These are phyloP conservation scores for Paecilomyces formosus DNA, from an alignment of 2,329 filamentous ascomycete species.

Conservation along the genomic window DNA sequence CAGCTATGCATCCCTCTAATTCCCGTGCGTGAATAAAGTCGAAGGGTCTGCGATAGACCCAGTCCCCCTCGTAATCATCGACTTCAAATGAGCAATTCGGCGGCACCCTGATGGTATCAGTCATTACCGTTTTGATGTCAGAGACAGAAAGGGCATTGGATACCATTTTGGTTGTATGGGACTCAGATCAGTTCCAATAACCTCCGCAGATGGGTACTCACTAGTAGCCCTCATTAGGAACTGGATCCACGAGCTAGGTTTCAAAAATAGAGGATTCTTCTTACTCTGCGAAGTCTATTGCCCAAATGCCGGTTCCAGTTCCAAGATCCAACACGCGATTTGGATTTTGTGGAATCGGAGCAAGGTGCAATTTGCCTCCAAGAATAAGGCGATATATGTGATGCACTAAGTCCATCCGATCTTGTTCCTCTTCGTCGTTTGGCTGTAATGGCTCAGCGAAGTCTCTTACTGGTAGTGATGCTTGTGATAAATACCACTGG, in stretches of 20 bases:
- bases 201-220: background rate
- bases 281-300: constrained; percentile 9
- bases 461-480: background rate
- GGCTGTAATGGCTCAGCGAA: constrained; percentile 6
- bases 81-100: background rate
- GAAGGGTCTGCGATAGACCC: background rate
- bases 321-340: constrained; percentile 9
- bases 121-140: background rate
- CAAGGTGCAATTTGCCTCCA: constrained; percentile 6
- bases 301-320: constrained; percentile 9
- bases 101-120: background rate
- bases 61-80: background rate
- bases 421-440: constrained; percentile 15
- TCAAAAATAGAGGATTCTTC: background rate
- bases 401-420: constrained; percentile 1
- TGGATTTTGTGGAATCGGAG: constrained; percentile 1
- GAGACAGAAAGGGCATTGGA: background rate
- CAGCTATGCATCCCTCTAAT: constrained; percentile 4
- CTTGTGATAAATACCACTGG: background rate
- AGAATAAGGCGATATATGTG: constrained; percentile 4
- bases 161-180: constrained; percentile 1
- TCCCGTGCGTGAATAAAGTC: constrained; percentile 11
- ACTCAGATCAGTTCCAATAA: background rate
- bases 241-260: background rate
- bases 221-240: constrained; percentile 7